Evolutionary conservation across 768 basidiomycete genomes (phyloP).

Genomic region (Mycena floridula): DNA sequence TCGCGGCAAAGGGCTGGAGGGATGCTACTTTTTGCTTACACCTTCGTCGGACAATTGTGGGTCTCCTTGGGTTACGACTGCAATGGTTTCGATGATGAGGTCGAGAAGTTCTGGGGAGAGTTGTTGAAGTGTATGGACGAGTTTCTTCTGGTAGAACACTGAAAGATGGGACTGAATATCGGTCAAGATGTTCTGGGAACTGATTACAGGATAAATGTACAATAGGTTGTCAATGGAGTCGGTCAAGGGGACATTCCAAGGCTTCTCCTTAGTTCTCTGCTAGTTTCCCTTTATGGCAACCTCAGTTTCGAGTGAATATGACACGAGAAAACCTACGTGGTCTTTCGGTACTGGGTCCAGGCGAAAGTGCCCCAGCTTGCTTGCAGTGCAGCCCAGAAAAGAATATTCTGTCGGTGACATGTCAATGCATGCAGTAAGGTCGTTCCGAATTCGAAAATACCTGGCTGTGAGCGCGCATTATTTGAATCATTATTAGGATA

Average conservation of each 20-base stretch:
- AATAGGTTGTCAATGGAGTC: too few species aligned
- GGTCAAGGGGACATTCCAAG: too few species aligned
- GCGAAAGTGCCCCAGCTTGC: neutral
- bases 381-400: neutral
- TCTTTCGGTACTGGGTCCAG: neutral
- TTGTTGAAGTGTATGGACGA: constrained; percentile 50
- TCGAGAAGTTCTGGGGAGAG: constrained; percentile 65
- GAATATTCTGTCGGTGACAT: too few species aligned
- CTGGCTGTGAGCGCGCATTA: too few species aligned
- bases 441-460: too few species aligned
- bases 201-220: too few species aligned
- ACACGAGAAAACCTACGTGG: too few species aligned
- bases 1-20: constrained; percentile 75
- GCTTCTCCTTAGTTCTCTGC: too few species aligned
- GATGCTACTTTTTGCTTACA: constrained; percentile 80
- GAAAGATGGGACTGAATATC: neutral
- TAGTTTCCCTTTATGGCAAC: too few species aligned
- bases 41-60: constrained; percentile 71
- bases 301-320: too few species aligned
- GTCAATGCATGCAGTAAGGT: too few species aligned
- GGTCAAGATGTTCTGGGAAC: neutral
- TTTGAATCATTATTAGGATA: too few species aligned
- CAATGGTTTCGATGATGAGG: constrained; percentile 62
- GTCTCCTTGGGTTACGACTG: constrained; percentile 75
- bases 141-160: constrained; percentile 29